Evolutionary conservation across 495 filamentous ascomycete genomes (phyloP), one percentile per base, ranked within the genome.

Genomic region (Sordaria brevicollis): DNA sequence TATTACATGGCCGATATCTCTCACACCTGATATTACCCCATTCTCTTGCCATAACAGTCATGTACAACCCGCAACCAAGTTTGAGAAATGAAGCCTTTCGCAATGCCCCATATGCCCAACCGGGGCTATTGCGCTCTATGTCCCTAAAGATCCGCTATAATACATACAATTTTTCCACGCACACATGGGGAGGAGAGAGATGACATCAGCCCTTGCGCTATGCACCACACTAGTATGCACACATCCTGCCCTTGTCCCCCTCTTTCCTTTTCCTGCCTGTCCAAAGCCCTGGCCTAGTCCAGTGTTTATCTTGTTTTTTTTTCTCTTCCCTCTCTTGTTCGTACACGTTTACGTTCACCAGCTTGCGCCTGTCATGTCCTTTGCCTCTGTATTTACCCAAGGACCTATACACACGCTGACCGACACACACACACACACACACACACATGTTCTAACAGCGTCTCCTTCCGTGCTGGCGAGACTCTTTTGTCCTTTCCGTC

Each of bases 101-200:
- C 49, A 62, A 62, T 62, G 49, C 25, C 49, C 49, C 49, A 62
- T 62, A 62, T 62, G 49, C 75, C 71, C 71, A 74, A 73, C 70
- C 67, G 66, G 68, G 73, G 62, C 49, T 11, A 62, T 62, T 62
- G 49, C 68, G 66, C 69, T 76, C 71, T 76, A 76, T 77, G 67
- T 72, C 74, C 71, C 72, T 73, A 72, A n/a, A 69, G 67, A 33
- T 62, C 74, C 74, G 70, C 71, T 79, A 78, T 74, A 72, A 75
- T 79, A 75, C 69, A 74, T 69, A 76, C 72, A 76, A 76, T 21
- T 31, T 73, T 71, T 75, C 67, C 72, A 74, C 71, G 31, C 49
- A 62, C 13, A 39, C n/a, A 29, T 71, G 74, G 77, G 76, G 76
- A 74, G 77, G 77, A 79, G 77, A 79, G 75, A 77, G 25, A 62